These are phyloP conservation scores for Amanita rubescens DNA, from an alignment of 768 basidiomycete species.

Conservation along the genomic window DNA sequence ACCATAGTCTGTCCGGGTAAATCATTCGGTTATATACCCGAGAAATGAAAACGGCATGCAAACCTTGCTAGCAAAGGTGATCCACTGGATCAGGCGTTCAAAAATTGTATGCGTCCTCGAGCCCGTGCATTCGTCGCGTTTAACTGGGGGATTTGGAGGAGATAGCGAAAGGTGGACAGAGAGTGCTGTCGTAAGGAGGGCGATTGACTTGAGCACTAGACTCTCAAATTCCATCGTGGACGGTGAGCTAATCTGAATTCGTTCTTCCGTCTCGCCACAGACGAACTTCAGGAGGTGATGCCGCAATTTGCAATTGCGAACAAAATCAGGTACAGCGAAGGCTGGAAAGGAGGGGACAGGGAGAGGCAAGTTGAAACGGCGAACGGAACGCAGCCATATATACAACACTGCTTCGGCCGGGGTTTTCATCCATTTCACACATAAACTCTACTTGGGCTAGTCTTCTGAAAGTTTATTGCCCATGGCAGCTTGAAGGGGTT, in stretches of 20 bases:
- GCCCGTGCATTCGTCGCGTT: conserved; percentile 24
- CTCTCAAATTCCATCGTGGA: neutral
- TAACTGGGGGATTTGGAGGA: conserved; percentile 32
- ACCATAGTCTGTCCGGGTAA: conserved; percentile 18
- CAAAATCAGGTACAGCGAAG: conserved; percentile 3
- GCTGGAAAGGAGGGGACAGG: neutral
- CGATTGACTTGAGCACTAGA: conserved; percentile 14
- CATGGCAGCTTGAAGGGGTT: neutral
- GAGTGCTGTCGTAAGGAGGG: conserved; percentile 22
- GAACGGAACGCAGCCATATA: conserved; percentile 5
- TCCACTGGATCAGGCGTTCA: conserved; percentile 28
- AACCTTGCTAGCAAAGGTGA: conserved; percentile 32
- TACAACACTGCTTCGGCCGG: conserved; percentile 5
- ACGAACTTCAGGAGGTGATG: neutral
- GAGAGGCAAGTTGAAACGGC: conserved; percentile 6
- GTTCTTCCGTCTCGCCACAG: neutral
- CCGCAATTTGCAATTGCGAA: conserved; percentile 4
- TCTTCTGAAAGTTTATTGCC: conserved; percentile 7
- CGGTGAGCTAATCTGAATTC: neutral
- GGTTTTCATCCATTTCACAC: conserved; percentile 4
- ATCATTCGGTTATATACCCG: conserved; percentile 1
- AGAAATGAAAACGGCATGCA: conserved; percentile 1
- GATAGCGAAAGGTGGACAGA: conserved; percentile 31
- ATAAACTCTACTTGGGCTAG: conserved; percentile 4
- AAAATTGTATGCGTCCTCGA: conserved; percentile 26